These are phyloP conservation scores for Arabis alpina DNA, from an alignment of 345 rosid genomes.

Conservation along the genomic window DNA sequence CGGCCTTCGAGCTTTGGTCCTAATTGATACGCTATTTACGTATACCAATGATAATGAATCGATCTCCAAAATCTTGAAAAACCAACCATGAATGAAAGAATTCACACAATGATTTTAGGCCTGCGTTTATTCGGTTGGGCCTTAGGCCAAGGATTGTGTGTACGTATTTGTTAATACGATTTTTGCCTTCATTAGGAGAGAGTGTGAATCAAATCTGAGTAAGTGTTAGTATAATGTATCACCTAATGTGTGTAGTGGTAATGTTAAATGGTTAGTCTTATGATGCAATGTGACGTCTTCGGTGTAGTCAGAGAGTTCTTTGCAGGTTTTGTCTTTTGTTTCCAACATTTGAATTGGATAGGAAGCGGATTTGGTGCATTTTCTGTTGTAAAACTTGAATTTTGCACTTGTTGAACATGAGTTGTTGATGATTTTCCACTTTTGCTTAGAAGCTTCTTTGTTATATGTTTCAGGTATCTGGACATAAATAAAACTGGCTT, in stretches of 20 bases:
- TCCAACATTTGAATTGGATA: background rate
- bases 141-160: too few species aligned
- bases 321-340: background rate
- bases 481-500: slow-evolving; percentile 31
- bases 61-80: too few species aligned
- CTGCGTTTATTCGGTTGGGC: too few species aligned
- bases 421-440: slow-evolving; percentile 2
- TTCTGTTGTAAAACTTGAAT: background rate
- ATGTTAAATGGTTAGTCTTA: slow-evolving; percentile 8
- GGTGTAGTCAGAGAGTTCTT: background rate
- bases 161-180: too few species aligned
- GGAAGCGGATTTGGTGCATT: background rate
- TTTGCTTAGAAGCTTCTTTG: slow-evolving; percentile 20
- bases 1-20: too few species aligned
- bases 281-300: background rate
- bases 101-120: too few species aligned
- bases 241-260: background rate
- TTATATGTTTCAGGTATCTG: slow-evolving; percentile 81
- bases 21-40: too few species aligned
- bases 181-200: too few species aligned
- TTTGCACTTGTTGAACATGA: background rate
- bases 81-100: too few species aligned
- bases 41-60: too few species aligned
- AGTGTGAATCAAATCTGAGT: slow-evolving; percentile 13
- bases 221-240: background rate